phyloP scores from a whole-genome alignment of 305 asterid species.

The Fraxinus baroniana region DNA sequence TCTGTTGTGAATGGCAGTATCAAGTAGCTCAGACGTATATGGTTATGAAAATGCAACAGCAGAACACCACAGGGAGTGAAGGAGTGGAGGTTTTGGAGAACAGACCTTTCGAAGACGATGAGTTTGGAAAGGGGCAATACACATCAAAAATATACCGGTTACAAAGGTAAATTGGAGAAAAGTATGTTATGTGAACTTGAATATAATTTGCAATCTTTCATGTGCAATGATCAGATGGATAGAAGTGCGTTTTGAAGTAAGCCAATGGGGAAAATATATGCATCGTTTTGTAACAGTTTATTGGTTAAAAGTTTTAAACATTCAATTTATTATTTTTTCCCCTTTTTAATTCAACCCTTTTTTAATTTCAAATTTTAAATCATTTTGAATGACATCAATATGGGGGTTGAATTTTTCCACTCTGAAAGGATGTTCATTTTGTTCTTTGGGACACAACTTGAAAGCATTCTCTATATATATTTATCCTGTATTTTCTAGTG shows the following conservation, averaged over 20 bases:
- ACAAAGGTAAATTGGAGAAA: constrained; percentile 56
- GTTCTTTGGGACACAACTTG: not conserved
- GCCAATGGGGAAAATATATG: not conserved
- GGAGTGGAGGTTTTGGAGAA: constrained; percentile 93
- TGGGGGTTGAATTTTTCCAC: not conserved
- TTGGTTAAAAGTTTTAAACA: too few species aligned
- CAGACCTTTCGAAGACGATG: constrained; percentile 68
- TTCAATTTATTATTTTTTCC: too few species aligned
- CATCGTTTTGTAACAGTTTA: not conserved
- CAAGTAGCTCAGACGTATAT: constrained; percentile 86
- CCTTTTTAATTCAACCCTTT: not conserved
- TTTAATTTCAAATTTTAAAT: too few species aligned
- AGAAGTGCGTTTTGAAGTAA: not conserved
- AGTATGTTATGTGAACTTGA: not conserved
- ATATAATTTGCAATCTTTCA: not conserved
- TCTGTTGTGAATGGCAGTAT: constrained; percentile 48
- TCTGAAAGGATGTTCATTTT: not conserved
- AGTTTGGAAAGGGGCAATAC: constrained; percentile 78
- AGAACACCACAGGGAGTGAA: constrained; percentile 70
- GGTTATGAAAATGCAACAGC: constrained; percentile 91
- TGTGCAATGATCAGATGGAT: not conserved
- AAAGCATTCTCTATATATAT: not conserved
- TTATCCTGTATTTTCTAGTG: not conserved
- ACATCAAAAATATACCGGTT: constrained; percentile 71
- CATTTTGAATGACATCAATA: not conserved